Evolutionary conservation across 345 rosid genomes (phyloP).

Genomic region (Eucalyptus pauciflora): DNA sequence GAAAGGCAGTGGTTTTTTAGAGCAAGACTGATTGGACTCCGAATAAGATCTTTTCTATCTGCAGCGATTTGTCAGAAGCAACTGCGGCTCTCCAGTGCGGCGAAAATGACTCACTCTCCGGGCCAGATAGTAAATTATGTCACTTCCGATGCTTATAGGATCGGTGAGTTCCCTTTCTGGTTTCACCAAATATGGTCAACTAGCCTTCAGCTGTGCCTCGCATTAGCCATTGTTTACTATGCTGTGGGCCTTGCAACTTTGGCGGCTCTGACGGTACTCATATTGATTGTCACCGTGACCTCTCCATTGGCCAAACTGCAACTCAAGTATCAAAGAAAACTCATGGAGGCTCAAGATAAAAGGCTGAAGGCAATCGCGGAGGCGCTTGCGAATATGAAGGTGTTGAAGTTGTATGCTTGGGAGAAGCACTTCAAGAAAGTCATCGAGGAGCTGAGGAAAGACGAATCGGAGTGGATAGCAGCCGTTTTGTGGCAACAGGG

Average conservation of each 20-base stretch:
- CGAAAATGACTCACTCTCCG: slow-evolving; percentile 14
- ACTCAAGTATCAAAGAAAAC: slow-evolving; percentile 16
- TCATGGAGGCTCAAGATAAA: slow-evolving; percentile 24
- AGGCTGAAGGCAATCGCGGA: slow-evolving; percentile 27
- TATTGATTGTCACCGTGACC: slow-evolving; percentile 9
- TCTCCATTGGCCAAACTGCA: slow-evolving; percentile 27
- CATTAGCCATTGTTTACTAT: slow-evolving; percentile 22
- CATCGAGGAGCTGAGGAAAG: slow-evolving; percentile 17
- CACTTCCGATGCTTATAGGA: slow-evolving; percentile 25
- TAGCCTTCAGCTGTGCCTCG: slow-evolving; percentile 23
- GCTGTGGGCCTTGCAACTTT: slow-evolving; percentile 31
- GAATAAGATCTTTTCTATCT: slow-evolving; percentile 27
- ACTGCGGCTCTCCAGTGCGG: slow-evolving; percentile 19
- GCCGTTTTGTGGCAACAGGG: slow-evolving; percentile 10
- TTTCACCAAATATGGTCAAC: slow-evolving; percentile 39
- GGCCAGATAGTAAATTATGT: slow-evolving; percentile 33
- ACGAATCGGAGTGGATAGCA: slow-evolving; percentile 20
- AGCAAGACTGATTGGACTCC: slow-evolving; percentile 25
- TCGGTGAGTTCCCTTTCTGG: slow-evolving; percentile 39
- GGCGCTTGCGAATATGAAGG: slow-evolving; percentile 21
- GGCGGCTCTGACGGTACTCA: slow-evolving; percentile 15
- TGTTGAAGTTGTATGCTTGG: slow-evolving; percentile 50
- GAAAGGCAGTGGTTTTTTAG: slow-evolving; percentile 41
- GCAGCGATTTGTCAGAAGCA: slow-evolving; percentile 43
- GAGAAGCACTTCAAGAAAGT: slow-evolving; percentile 34